phyloP scores from a whole-genome alignment of 257 asterid genomes.

The Solanum medicagineum region DNA sequence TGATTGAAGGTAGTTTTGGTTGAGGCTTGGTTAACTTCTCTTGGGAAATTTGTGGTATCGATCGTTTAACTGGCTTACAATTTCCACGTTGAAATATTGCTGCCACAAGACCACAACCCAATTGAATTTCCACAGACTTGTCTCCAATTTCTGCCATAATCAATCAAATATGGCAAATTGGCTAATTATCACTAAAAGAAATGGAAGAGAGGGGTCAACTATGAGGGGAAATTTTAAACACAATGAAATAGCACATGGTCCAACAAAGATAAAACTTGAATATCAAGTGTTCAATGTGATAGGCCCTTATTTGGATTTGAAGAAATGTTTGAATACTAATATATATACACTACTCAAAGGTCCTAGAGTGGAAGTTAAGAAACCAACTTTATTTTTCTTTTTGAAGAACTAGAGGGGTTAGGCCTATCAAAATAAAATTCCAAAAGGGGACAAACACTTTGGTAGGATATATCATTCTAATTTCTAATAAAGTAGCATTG shows the following conservation, averaged over 20 bases:
- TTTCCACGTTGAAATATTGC: slow-evolving; percentile 17
- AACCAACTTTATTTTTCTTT: slow-evolving; percentile 24
- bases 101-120: slow-evolving; percentile 45
- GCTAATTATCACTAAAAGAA: neutral
- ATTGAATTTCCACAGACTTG: slow-evolving; percentile 12
- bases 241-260: neutral
- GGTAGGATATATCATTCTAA: neutral
- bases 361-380: slow-evolving; percentile 40
- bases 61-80: slow-evolving; percentile 12
- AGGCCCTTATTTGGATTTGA: neutral
- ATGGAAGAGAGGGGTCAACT: neutral
- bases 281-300: slow-evolving; percentile 28
- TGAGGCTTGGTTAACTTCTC: slow-evolving; percentile 9
- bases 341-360: slow-evolving; percentile 2
- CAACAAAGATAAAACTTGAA: slow-evolving; percentile 19
- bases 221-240: neutral
- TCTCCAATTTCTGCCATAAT: slow-evolving; percentile 25
- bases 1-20: neutral
- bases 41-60: slow-evolving; percentile 6
- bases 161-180: neutral
- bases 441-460: slow-evolving; percentile 6
- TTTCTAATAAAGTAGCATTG: neutral
- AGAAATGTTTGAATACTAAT: neutral
- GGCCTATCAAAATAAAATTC: neutral
- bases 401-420: slow-evolving; percentile 2